Evolutionary conservation across 2,329 filamentous ascomycete genomes (phyloP), one percentile per base, ranked within the genome.

Genomic region (Volutella citrinella): DNA sequence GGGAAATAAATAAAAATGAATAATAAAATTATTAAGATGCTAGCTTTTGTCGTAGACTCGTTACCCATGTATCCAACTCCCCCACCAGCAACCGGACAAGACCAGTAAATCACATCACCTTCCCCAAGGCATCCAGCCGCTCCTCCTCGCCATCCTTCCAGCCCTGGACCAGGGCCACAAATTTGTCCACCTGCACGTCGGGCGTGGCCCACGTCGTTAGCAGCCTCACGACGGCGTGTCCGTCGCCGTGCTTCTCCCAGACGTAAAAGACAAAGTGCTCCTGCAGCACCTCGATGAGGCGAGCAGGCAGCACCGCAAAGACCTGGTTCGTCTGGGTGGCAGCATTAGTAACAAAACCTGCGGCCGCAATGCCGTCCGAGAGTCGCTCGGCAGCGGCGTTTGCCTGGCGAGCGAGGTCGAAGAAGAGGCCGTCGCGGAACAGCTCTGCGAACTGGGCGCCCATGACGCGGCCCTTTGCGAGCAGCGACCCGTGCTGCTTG

Each of bases 171-270:
- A n/a, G n/a, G n/a, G 18, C 32, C 28, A 49, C 46, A 19, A 66
- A 66, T 15, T 47, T 55, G 15, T 70, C 63, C 10, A 74, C 55
- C 52, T 70, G 57, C 12, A 48, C 38, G 4, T 44, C 43, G 11
- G 70, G 64, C 5, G 70, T 74, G 8, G 70, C 69, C 70, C 70
- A 74, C 1, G 69, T 72, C 3, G 70, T 74, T 18, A 74, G 51
- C 30, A 74, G 46, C 8, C 70, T 57, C 5, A 74, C 58, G 5
- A 70, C 63, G 0, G 61, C 62, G 28, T 54, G 46, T 7, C 56
- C 59, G 33, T 64, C 57, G 1, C 60, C 61, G 16, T 55, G 49
- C 36, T 62, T 60, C 22, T 74, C 68, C 70, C 70, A 72, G 1
- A 65, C 59, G 40, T 73, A 70, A 32, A 74, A 74, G 2, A 51